Evolutionary conservation across 345 rosid species (phyloP).

Genomic region (Orychophragmus violaceus): DNA sequence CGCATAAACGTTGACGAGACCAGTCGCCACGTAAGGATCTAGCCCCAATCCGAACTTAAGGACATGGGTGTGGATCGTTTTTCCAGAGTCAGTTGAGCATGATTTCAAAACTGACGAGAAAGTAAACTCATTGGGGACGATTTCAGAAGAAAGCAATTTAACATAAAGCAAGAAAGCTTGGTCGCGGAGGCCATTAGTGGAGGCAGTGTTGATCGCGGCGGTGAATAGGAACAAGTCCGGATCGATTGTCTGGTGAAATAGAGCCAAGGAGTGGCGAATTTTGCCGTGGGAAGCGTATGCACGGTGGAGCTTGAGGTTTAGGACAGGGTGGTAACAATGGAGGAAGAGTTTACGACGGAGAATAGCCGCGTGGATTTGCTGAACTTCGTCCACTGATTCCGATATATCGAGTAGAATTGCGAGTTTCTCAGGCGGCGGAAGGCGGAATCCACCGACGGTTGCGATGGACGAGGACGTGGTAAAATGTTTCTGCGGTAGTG

Average conservation of each 20-base stretch:
- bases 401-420: constrained; percentile 45
- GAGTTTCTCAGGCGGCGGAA: constrained; percentile 39
- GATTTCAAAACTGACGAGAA: constrained; percentile 65
- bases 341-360: constrained; percentile 55
- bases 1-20: constrained; percentile 57
- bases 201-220: constrained; percentile 49
- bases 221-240: constrained; percentile 60
- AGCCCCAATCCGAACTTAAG: constrained; percentile 57
- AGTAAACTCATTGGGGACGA: constrained; percentile 63
- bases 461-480: neutral
- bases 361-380: constrained; percentile 66
- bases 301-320: constrained; percentile 78
- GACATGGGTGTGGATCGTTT: constrained; percentile 46
- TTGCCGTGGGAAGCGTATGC: constrained; percentile 60
- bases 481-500: neutral
- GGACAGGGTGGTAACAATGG: constrained; percentile 36
- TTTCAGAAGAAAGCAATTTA: constrained; percentile 39
- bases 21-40: constrained; percentile 62
- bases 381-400: constrained; percentile 34
- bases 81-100: constrained; percentile 41
- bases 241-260: constrained; percentile 43
- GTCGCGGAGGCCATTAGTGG: constrained; percentile 33
- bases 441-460: neutral
- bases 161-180: constrained; percentile 44
- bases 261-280: constrained; percentile 41